Percentiles rank a stretch among this genome's conserved stretches.
Conservation (phyloP, 805 yeast species). For the Candida nanaspora region DNA sequence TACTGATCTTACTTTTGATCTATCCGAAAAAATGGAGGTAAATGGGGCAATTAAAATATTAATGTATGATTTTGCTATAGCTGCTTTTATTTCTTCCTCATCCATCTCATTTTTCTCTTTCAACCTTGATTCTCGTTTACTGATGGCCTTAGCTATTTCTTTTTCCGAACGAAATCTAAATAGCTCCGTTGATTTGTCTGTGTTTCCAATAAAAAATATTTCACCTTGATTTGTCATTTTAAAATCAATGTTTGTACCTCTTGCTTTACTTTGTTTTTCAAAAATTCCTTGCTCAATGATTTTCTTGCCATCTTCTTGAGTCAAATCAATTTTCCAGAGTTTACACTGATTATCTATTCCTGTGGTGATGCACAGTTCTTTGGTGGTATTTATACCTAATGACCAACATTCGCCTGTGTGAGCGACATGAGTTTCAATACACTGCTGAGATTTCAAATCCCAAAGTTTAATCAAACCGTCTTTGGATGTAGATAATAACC, state of each 20-base stretch:
- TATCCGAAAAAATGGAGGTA: constrained; percentile 53
- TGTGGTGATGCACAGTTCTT: constrained; percentile 51
- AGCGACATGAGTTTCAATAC: constrained; percentile 91
- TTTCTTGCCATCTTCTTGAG: constrained; percentile 37
- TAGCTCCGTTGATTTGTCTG: constrained; percentile 74
- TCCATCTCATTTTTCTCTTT: constrained; percentile 54
- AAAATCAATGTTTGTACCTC: constrained; percentile 59
- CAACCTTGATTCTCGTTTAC: constrained; percentile 71
- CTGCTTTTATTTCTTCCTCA: constrained; percentile 51
- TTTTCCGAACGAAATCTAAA: constrained; percentile 70
- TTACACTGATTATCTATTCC: constrained; percentile 79
- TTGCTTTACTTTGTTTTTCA: constrained; percentile 69
- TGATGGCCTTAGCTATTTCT: constrained; percentile 71
- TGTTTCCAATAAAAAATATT: constrained; percentile 65
- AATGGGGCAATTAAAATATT: constrained; percentile 62
- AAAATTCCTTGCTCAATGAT: constrained; percentile 56
- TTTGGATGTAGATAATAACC: constrained; percentile 70
- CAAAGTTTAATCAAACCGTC: constrained; percentile 91
- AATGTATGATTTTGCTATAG: constrained; percentile 39
- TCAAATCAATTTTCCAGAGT: constrained; percentile 69
- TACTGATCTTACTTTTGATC: constrained; percentile 55
- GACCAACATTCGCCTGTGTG: constrained; percentile 94
- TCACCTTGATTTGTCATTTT: constrained; percentile 30
- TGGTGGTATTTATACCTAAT: constrained; percentile 37
- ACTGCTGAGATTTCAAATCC: constrained; percentile 86